Evolutionary conservation across 192 early-diverging fungal genomes (phyloP).

Genomic region (Linnemannia schmuckeri): DNA sequence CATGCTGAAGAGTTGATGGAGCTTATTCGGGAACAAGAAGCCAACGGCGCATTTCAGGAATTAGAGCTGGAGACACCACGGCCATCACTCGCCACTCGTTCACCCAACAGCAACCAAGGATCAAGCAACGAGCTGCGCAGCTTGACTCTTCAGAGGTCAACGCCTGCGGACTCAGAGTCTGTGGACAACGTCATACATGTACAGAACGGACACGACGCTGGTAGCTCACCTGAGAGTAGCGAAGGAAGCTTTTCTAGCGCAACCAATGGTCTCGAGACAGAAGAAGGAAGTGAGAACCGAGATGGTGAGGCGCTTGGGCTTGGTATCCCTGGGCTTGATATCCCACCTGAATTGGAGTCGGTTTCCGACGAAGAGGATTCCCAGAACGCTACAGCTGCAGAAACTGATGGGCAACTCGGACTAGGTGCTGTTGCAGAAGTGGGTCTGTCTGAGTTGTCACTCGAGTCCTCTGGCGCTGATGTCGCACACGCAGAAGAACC

Average conservation of each 20-base stretch:
- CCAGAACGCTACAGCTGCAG: not conserved
- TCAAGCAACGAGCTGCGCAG: constrained; percentile 42
- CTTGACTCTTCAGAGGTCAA: constrained; percentile 34
- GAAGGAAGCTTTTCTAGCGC: constrained; percentile 19
- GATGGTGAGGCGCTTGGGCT: not conserved
- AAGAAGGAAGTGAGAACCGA: not conserved
- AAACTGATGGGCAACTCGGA: not conserved
- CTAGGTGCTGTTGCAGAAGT: not conserved
- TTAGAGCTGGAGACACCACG: constrained; percentile 57
- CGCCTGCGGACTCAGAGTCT: constrained; percentile 28
- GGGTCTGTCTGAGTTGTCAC: not conserved
- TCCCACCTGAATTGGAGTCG: not conserved
- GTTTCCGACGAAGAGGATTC: not conserved
- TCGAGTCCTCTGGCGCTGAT: not conserved
- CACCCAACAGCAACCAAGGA: constrained; percentile 55
- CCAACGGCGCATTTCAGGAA: constrained; percentile 13
- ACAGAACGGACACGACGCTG: not conserved
- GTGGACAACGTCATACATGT: constrained; percentile 12
- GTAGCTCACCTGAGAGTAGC: constrained; percentile 4
- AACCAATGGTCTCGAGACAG: not conserved
- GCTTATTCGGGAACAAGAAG: constrained; percentile 27
- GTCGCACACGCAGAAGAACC: not conserved
- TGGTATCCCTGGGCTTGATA: not conserved
- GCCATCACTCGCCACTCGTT: constrained; percentile 44
- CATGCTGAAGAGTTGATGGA: constrained; percentile 67